phyloP scores from a whole-genome alignment of 169 alveolate species.

The Babesia bovis region DNA sequence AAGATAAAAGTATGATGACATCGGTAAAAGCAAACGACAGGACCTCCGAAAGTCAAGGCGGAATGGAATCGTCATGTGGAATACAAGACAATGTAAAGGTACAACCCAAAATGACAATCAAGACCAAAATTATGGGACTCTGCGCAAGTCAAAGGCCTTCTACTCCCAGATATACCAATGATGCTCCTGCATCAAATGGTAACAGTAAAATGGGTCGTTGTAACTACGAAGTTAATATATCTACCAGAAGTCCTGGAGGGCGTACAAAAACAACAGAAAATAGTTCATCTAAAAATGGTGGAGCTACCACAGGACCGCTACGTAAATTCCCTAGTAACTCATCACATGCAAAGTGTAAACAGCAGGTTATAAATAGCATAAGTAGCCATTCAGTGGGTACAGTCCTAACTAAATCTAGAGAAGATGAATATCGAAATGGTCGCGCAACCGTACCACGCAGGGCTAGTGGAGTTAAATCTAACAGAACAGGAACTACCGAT shows the following conservation, averaged over 20 bases:
- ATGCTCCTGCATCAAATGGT: neutral
- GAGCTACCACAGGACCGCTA: neutral
- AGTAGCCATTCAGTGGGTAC: constrained; percentile 11
- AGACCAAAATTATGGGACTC: neutral
- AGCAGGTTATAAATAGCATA: neutral
- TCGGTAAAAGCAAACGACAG: neutral
- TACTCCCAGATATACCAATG: neutral
- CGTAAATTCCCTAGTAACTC: neutral
- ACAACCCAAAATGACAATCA: constrained; percentile 2
- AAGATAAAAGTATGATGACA: neutral
- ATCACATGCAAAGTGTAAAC: neutral
- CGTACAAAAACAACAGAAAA: neutral
- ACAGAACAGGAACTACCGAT: neutral
- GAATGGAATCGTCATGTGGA: neutral
- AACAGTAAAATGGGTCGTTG: neutral
- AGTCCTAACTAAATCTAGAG: neutral
- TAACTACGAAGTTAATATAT: neutral
- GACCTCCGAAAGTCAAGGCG: too few species aligned
- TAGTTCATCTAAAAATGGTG: neutral
- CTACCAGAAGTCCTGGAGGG: neutral
- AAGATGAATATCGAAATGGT: neutral
- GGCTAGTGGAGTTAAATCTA: neutral
- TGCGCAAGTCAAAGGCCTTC: neutral
- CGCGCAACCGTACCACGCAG: neutral
- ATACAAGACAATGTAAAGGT: neutral